Percentiles rank a stretch among this genome's conserved stretches.
Evolutionary conservation across 164 flowering plant species (phyloP).

Genomic region (grape (Vitis vinifera)): ASM3070453v1 NC_081814.1:2882501-2883000

Average conservation of each 20-base stretch:
- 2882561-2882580: too few species aligned
- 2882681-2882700: too few species aligned
- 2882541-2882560: too few species aligned
- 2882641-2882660: too few species aligned
- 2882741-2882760: conserved; percentile 16
- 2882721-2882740: conserved; percentile 1
- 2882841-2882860: conserved; percentile 23
- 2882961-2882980: conserved; percentile 24
- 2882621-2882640: too few species aligned
- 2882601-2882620: too few species aligned
- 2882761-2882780: conserved; percentile 17
- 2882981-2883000: conserved; percentile 38
- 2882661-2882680: too few species aligned
- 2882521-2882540: too few species aligned
- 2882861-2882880: conserved; percentile 16
- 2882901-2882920: conserved; percentile 10
- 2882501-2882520: too few species aligned
- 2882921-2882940: conserved; percentile 13
- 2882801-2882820: conserved; percentile 28
- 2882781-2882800: conserved; percentile 25
- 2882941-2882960: conserved; percentile 24
- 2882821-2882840: conserved; percentile 30
- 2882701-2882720: too few species aligned
- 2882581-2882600: too few species aligned
- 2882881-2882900: conserved; percentile 12